A percentile compares a stretch with the other conserved stretches of the same genome.
These are phyloP conservation scores for Diaporthe sp. DNA, from an alignment of 2,329 filamentous ascomycete species.

Conservation along the genomic window DNA sequence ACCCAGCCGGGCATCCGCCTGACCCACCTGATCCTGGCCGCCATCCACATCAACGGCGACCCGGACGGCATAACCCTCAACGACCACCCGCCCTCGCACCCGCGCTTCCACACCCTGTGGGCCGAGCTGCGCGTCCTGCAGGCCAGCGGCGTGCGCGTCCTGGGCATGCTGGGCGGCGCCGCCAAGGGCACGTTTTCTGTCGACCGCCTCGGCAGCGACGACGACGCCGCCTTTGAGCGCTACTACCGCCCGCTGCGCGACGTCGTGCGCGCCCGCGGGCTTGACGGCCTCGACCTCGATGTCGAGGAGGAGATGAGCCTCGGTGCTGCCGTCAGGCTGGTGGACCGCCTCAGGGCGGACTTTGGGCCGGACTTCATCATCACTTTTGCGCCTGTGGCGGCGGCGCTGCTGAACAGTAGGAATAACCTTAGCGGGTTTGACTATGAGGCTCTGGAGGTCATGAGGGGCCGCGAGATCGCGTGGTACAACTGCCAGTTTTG, in stretches of 20 bases:
- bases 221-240: constrained; percentile 70
- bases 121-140: constrained; percentile 78
- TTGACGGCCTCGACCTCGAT: constrained; percentile 79
- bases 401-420: constrained; percentile 73
- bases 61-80: constrained; percentile 79
- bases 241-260: constrained; percentile 77
- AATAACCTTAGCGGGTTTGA: constrained; percentile 81
- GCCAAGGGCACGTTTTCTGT: constrained; percentile 75
- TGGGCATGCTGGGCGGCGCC: constrained; percentile 85
- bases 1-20: constrained; percentile 52
- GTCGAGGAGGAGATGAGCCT: constrained; percentile 81
- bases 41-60: constrained; percentile 80
- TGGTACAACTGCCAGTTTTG: constrained; percentile 87
- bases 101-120: constrained; percentile 76
- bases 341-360: constrained; percentile 74
- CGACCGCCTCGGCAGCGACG: constrained; percentile 62
- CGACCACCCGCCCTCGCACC: constrained; percentile 75
- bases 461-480: constrained; percentile 72
- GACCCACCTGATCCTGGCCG: constrained; percentile 84
- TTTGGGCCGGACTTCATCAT: constrained; percentile 78
- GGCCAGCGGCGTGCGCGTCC: constrained; percentile 77
- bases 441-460: constrained; percentile 77
- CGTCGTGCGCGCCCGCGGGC: constrained; percentile 67
- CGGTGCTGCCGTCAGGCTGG: constrained; percentile 70
- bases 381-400: constrained; percentile 82